Evolutionary conservation across 495 filamentous ascomycete genomes (phyloP), one percentile per base, ranked within the genome.

Genomic region (Neohortaea acidophila): DNA sequence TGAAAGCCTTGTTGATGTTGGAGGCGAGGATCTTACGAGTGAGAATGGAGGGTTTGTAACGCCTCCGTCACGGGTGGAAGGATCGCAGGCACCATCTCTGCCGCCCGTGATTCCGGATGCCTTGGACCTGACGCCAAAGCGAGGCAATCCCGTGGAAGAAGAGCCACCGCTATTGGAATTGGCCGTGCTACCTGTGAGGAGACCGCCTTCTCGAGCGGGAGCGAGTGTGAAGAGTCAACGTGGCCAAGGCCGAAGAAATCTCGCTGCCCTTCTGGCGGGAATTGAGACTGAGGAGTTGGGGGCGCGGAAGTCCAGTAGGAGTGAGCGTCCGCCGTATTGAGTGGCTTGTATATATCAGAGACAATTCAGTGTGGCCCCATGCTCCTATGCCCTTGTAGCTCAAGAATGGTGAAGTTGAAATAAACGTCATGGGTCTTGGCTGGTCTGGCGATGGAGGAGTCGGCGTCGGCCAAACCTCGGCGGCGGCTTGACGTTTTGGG

Each of bases 1-100:
- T 35, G 53, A 57, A n/a, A 57, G 53, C 27, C 43, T 52, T 40
- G 46, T 57, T 2, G 48, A 47, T 31, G 32, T 31, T 18, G 45
- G 45, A n/a, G 51, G 43, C 34, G 50, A 43, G 13, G 41, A 47
- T 35, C 17, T 47, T 2, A 41, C 17, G 14, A 48, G 41, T 21
- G 41, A 48, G 22, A 31, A 45, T 17, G 38, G 29, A 4, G 32
- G 17, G 8, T 41, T 2, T 23, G 26, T 12, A 31, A 15, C 38
- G 25, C 18, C 25, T 10, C 4, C 21, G 19, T 2, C 12, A 21
- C 2, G 4, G 35, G 21, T 4, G 19, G 22, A n/a, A 28, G n/a
- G 28, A 21, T 13, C 13, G 20, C 10, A 19, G 18, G 41, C 4
- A n/a, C 7, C 8, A 8, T 7, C 8, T 7, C 8, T 27, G 24